Percentiles rank a stretch among this genome's conserved stretches.
These are phyloP conservation scores for Proliferodiscus dingleyae DNA, from an alignment of 2,329 filamentous ascomycete genomes.

Conservation along the genomic window DNA sequence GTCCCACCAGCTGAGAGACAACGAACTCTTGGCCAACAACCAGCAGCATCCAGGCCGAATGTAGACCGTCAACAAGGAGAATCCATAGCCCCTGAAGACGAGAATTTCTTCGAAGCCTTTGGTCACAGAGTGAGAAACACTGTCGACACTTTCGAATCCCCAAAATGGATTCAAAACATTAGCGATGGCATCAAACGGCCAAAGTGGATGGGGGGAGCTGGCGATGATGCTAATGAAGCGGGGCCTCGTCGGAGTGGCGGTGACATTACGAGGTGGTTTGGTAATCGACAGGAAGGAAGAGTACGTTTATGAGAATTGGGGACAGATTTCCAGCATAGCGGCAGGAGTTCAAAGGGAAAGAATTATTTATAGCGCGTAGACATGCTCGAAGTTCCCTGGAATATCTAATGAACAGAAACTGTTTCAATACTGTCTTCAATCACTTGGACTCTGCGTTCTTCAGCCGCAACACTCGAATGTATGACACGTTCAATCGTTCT, in stretches of 20 bases:
- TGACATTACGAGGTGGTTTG: conserved; percentile 56
- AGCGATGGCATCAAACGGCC: conserved; percentile 67
- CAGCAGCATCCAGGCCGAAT: conserved; percentile 26
- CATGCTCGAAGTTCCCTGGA: conserved; percentile 9
- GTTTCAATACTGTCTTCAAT: background rate
- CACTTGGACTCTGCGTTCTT: too few relatives aligned
- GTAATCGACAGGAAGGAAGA: conserved; percentile 35
- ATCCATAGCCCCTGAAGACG: conserved; percentile 57
- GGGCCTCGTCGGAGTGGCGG: conserved; percentile 31
- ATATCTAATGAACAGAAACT: background rate
- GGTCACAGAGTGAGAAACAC: conserved; percentile 88
- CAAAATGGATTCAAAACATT: conserved; percentile 75
- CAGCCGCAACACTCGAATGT: too few relatives aligned
- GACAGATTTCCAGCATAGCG: conserved; percentile 25
- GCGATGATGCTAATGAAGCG: conserved; percentile 43
- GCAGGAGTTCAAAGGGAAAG: conserved; percentile 23
- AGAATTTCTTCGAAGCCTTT: conserved; percentile 79
- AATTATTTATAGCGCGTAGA: conserved; percentile 10
- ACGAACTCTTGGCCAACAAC: conserved; percentile 28
- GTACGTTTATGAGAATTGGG: conserved; percentile 24
- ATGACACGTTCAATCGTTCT: too few relatives aligned
- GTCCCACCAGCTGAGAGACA: conserved; percentile 29
- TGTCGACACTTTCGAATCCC: conserved; percentile 74
- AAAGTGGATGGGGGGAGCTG: conserved; percentile 70
- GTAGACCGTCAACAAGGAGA: conserved; percentile 28